These are phyloP conservation scores for Geranium incanum DNA, from an alignment of 441 rosid genomes.

Conservation along the genomic window DNA sequence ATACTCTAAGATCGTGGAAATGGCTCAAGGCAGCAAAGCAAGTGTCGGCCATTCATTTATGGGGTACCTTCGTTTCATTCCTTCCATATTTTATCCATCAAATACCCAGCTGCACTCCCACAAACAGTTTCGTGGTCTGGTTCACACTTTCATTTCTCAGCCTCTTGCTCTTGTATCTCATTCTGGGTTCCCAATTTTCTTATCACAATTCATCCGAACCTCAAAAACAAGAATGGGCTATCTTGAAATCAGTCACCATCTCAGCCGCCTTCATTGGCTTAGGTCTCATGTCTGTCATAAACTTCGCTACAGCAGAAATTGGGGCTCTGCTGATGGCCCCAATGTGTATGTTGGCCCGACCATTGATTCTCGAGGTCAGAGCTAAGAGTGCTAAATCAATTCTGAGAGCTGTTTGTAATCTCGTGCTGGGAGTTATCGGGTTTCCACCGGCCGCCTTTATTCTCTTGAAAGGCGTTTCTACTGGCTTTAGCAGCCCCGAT, in stretches of 20 bases:
- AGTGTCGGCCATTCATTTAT: conserved; percentile 55
- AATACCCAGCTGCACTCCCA: conserved; percentile 47
- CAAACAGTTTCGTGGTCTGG: conserved; percentile 47
- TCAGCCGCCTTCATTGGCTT: conserved; percentile 68
- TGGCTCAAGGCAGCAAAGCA: conserved; percentile 63
- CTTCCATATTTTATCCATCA: conserved; percentile 62
- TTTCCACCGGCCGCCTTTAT: conserved; percentile 63
- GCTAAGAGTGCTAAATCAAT: conserved; percentile 32
- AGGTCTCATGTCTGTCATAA: conserved; percentile 77
- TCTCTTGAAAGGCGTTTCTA: conserved; percentile 33
- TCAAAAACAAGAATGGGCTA: conserved; percentile 44
- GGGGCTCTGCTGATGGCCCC: conserved; percentile 81
- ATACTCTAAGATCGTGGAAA: conserved; percentile 48
- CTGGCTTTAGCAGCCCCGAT: conserved; percentile 33
- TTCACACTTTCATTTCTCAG: conserved; percentile 39
- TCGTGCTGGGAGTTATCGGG: conserved; percentile 37
- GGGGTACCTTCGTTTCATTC: conserved; percentile 54
- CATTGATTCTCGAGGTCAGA: conserved; percentile 47
- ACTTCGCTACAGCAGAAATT: conserved; percentile 86
- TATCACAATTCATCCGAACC: conserved; percentile 21
- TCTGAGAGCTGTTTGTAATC: conserved; percentile 40
- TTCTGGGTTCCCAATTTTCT: conserved; percentile 39
- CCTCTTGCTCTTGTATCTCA: conserved; percentile 36
- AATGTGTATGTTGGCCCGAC: conserved; percentile 60
- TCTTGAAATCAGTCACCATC: conserved; percentile 73